Evolutionary conservation across 805 yeast genomes (phyloP), one percentile per base, ranked within the genome.

Genomic region (Candida odintsovae): DNA sequence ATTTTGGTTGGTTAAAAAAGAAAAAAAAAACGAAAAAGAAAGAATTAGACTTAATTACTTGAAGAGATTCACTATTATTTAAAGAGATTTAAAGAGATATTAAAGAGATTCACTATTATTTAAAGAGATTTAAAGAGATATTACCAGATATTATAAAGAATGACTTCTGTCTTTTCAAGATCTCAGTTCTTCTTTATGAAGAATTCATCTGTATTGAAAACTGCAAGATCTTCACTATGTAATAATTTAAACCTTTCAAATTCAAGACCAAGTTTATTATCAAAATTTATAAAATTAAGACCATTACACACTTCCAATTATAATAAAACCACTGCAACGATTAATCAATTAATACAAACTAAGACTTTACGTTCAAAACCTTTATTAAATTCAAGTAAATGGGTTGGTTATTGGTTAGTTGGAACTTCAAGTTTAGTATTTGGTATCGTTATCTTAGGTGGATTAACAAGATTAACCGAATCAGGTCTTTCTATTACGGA

Each of bases 371-470:
- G 60, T 42, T 51, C 50, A 37, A 56, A 61, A 50, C 40, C 43
- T 10, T 45, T 49, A 33, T 50, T 44, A 47, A 57, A 51, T 57
- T 45, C 54, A 41, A 71, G 80, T 39, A 80, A 76, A 45, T 60
- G 67, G 28, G 92, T 89, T 3, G 97, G 95, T 0, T 87, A 85
- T 62, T 85, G 98, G 88, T 75, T 95, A 46, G 68, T 90, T 7
- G 92, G 94, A 21, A 83, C 95, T 1, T 86, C 97, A 2, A 84
- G 86, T 0, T 69, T 94, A 15, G 96, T 94, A 1, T 94, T 94
- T 65, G 97, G 95, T 31, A 94, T 94, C 50, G 98, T 94, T 15
- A 82, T 94, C n/a, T 72, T 94, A 6, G 99, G 99, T 40, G 99
- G 99, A 1, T 73, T 94, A 40, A 94, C 99, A 0, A 77, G 99